A percentile compares a stretch with the other conserved stretches of the same genome.
phyloP scores from a whole-genome alignment of 768 basidiomycete genomes.

The Chiua virens region DNA sequence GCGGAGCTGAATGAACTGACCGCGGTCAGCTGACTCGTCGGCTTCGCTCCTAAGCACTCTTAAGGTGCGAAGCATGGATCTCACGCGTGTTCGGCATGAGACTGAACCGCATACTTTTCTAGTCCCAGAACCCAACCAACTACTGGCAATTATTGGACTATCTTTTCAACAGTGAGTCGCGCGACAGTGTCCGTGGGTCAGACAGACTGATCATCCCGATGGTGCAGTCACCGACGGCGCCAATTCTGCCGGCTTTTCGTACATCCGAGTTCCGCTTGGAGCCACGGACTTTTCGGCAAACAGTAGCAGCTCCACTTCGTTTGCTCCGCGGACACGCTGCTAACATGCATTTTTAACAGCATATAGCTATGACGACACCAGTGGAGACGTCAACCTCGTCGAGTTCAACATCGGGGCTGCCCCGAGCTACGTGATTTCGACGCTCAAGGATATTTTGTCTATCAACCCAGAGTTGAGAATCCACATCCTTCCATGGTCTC shows the following conservation, averaged over 20 bases:
- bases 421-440: slow-evolving; percentile 63
- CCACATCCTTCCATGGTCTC: slow-evolving; percentile 73
- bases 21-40: slow-evolving; percentile 63
- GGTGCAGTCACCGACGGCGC: slow-evolving; percentile 53
- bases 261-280: slow-evolving; percentile 68
- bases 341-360: slow-evolving; percentile 32
- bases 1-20: slow-evolving; percentile 3
- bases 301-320: slow-evolving; percentile 36
- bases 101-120: slow-evolving; percentile 1
- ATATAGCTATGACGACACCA: slow-evolving; percentile 67
- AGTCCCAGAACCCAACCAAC: slow-evolving; percentile 52
- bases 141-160: slow-evolving; percentile 60
- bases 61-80: slow-evolving; percentile 45
- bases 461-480: slow-evolving; percentile 54
- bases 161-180: slow-evolving; percentile 47
- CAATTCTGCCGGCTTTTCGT: slow-evolving; percentile 65
- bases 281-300: slow-evolving; percentile 70
- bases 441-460: slow-evolving; percentile 61
- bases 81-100: not conserved
- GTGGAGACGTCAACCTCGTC: slow-evolving; percentile 57
- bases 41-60: slow-evolving; percentile 59
- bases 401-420: slow-evolving; percentile 56
- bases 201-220: not conserved
- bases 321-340: not conserved
- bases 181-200: not conserved